Evolutionary conservation across 1,139 yeast species (phyloP).

Genomic region (Insectozyma bohioensis): DNA sequence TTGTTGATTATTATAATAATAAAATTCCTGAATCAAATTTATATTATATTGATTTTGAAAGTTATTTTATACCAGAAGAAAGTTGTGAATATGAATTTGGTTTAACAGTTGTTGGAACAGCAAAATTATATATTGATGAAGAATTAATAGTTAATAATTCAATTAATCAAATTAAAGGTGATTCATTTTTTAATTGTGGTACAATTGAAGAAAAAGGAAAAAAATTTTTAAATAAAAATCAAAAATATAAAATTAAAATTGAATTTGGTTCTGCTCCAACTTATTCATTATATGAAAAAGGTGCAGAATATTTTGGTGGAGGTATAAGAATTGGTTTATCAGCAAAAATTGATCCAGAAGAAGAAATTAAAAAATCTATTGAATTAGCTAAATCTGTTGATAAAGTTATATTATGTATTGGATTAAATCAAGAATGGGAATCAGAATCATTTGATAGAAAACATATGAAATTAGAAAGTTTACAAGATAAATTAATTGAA

Average conservation of each 20-base stretch:
- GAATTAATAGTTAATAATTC: constrained; percentile 56
- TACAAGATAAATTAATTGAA: constrained; percentile 46
- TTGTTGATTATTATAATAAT: constrained; percentile 46
- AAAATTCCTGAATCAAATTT: constrained; percentile 19
- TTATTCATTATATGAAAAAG: constrained; percentile 21
- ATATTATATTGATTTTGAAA: constrained; percentile 43
- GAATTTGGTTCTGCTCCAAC: constrained; percentile 57
- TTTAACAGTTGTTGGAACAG: constrained; percentile 51
- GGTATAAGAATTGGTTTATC: constrained; percentile 31
- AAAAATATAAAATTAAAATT: constrained; percentile 40
- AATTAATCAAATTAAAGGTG: constrained; percentile 49
- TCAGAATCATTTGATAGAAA: constrained; percentile 35
- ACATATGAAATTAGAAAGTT: constrained; percentile 42
- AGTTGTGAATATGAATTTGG: constrained; percentile 53
- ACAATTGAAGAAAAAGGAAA: constrained; percentile 47
- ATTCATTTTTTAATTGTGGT: constrained; percentile 45
- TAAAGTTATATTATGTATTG: constrained; percentile 43
- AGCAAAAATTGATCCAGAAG: constrained; percentile 20
- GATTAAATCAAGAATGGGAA: constrained; percentile 37
- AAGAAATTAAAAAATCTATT: constrained; percentile 25
- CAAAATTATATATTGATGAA: constrained; percentile 49
- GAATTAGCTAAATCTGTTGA: constrained; percentile 29
- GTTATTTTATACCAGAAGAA: constrained; percentile 45
- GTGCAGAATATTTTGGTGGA: constrained; percentile 24
- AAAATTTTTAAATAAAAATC: constrained; percentile 39